phyloP scores from a whole-genome alignment of 2,329 filamentous ascomycete species.

The Botrytis medusae region DNA sequence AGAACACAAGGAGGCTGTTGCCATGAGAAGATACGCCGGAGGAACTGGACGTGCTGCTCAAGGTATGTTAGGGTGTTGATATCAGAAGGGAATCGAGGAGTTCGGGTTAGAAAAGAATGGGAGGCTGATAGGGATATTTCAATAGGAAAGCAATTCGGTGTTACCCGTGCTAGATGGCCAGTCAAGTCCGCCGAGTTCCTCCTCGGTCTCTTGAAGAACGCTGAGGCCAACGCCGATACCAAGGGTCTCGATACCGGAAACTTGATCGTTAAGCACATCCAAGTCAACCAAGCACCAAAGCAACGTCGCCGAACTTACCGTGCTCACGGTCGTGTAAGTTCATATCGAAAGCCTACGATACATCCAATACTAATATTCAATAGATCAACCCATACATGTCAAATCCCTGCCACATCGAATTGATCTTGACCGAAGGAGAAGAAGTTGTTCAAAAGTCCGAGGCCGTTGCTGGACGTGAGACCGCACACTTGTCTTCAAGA shows the following conservation, averaged over 20 bases:
- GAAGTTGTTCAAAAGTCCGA: conserved; percentile 93
- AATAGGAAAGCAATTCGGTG: conserved; percentile 97
- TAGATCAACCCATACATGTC: conserved; percentile 99
- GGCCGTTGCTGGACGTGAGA: conserved; percentile 62
- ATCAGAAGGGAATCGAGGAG: neutral
- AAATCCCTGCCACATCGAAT: conserved; percentile 99
- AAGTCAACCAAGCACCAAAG: conserved; percentile 99
- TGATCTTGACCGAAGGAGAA: conserved; percentile 97
- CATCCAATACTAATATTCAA: neutral
- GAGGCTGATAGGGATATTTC: conserved; percentile 30
- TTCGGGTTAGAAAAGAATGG: neutral
- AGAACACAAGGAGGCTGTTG: conserved; percentile 95
- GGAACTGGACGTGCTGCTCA: conserved; percentile 94
- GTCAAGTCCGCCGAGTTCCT: conserved; percentile 99
- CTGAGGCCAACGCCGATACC: conserved; percentile 93
- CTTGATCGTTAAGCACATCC: conserved; percentile 99
- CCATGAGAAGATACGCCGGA: conserved; percentile 96
- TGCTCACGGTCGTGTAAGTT: conserved; percentile 98
- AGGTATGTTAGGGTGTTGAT: conserved; percentile 64
- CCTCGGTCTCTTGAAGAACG: conserved; percentile 94
- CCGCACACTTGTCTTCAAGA: conserved; percentile 72
- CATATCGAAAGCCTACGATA: neutral
- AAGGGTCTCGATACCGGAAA: conserved; percentile 97
- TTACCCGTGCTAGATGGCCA: conserved; percentile 97
- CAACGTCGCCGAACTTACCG: conserved; percentile 99